phyloP scores from a whole-genome alignment of 139 green algal genomes.

The Protoeuglena noctilucae region DNA sequence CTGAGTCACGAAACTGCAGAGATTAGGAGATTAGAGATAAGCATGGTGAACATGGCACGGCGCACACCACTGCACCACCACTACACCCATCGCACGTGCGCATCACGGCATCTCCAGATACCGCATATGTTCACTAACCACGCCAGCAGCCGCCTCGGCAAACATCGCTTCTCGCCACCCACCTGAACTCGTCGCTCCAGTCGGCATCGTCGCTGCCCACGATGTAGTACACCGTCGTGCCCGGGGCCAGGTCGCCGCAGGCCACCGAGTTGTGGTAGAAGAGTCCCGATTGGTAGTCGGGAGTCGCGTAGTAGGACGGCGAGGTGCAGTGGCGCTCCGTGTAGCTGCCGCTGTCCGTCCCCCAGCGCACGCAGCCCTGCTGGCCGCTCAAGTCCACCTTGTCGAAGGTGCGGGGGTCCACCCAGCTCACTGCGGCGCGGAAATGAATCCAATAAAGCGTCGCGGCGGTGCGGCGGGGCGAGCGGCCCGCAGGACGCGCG shows the following conservation, averaged over 20 bases:
- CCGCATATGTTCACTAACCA: not conserved
- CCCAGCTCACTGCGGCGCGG: not conserved
- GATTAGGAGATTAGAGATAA: not conserved
- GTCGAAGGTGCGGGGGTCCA: constrained; percentile 8
- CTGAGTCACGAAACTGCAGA: constrained; percentile 14
- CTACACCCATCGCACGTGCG: not conserved
- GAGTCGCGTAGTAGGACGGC: constrained; percentile 1
- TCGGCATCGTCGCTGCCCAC: constrained; percentile 10
- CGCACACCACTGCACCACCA: not conserved
- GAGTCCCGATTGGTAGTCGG: constrained; percentile 27
- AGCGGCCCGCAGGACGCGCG: not conserved
- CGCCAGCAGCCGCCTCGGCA: not conserved
- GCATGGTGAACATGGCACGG: not conserved
- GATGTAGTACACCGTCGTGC: constrained; percentile 26
- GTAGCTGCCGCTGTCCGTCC: not conserved
- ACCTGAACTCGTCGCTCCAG: constrained; percentile 21
- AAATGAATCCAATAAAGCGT: not conserved
- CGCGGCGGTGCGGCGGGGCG: not conserved
- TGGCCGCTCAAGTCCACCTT: not conserved
- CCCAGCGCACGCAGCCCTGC: not conserved
- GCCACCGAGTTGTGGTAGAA: constrained; percentile 29
- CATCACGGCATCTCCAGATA: not conserved
- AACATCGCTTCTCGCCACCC: constrained; percentile 1
- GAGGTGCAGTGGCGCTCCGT: not conserved
- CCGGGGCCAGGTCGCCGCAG: constrained; percentile 5